Percentiles rank a stretch among this genome's conserved stretches.
Conservation (phyloP, 2,329 filamentous ascomycete species). For the Claviceps spartinae region DNA sequence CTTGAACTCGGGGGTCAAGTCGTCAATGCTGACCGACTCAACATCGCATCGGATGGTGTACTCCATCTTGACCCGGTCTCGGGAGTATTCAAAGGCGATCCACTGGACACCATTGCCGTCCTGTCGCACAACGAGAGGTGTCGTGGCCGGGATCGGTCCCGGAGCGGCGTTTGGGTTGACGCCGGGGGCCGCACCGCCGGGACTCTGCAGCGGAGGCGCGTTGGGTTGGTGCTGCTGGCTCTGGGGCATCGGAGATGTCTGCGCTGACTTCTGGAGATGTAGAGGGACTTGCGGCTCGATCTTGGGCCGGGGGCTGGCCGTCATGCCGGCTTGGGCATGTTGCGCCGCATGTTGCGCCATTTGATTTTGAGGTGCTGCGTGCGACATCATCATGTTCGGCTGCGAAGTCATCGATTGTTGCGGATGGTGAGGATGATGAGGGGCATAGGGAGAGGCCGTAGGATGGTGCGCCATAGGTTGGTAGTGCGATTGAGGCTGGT, state of each 20-base stretch:
- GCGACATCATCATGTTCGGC: conserved; percentile 54
- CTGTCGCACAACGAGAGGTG: conserved; percentile 83
- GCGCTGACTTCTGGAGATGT: conserved; percentile 43
- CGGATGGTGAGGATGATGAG: conserved; percentile 33
- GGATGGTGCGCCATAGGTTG: conserved; percentile 53
- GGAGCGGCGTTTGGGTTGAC: conserved; percentile 85
- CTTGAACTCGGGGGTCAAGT: conserved; percentile 79
- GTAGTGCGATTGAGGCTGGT: conserved; percentile 46
- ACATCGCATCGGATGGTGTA: conserved; percentile 98
- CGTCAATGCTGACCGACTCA: conserved; percentile 86
- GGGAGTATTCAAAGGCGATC: conserved; percentile 97
- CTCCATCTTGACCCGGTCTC: conserved; percentile 97
- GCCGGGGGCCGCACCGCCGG: conserved; percentile 27
- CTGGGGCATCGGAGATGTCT: conserved; percentile 28
- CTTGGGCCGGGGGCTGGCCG: conserved; percentile 48
- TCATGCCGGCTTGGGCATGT: conserved; percentile 39
- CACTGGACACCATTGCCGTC: conserved; percentile 95
- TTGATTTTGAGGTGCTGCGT: conserved; percentile 41
- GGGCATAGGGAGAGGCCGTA: conserved; percentile 43
- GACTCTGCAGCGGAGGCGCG: conserved; percentile 25
- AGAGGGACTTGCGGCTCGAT: conserved; percentile 48
- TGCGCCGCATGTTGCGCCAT: conserved; percentile 47
- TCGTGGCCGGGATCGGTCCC: conserved; percentile 92
- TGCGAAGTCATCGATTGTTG: conserved; percentile 47
- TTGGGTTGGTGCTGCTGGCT: conserved; percentile 24